These are phyloP conservation scores for Phialophora tarda DNA, from an alignment of 2,329 filamentous ascomycete genomes.

Conservation along the genomic window DNA sequence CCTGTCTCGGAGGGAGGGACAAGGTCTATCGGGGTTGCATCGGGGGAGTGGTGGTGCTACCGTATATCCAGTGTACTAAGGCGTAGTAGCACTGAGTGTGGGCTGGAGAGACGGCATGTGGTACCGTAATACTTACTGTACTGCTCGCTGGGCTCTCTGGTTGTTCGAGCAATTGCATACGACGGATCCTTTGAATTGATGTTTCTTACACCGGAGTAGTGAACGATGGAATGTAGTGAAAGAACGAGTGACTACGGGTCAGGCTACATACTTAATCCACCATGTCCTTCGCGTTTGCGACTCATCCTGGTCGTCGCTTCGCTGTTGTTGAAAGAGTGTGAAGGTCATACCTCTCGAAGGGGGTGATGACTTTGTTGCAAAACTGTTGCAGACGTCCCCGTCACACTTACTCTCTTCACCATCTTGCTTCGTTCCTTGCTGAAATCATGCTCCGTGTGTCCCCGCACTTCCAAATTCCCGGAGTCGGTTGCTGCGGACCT, in stretches of 20 bases:
- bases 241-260: conserved; percentile 14
- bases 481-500: not conserved
- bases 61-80: too few species aligned
- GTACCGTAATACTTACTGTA: too few species aligned
- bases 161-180: too few species aligned
- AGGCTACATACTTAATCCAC: too few species aligned
- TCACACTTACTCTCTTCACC: not conserved
- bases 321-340: not conserved
- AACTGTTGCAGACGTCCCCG: not conserved
- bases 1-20: too few species aligned
- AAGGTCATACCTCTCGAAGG: not conserved
- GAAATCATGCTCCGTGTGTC: not conserved
- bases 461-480: not conserved
- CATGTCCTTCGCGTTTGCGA: not conserved
- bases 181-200: not conserved
- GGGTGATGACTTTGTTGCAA: not conserved
- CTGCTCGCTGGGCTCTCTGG: too few species aligned
- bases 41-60: too few species aligned
- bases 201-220: not conserved
- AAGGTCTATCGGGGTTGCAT: too few species aligned
- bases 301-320: not conserved
- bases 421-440: not conserved
- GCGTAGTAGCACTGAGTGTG: too few species aligned
- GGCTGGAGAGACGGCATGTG: too few species aligned
- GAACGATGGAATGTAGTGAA: not conserved